phyloP scores from a whole-genome alignment of 768 basidiomycete genomes.

The Filobasidium floriforme region DNA sequence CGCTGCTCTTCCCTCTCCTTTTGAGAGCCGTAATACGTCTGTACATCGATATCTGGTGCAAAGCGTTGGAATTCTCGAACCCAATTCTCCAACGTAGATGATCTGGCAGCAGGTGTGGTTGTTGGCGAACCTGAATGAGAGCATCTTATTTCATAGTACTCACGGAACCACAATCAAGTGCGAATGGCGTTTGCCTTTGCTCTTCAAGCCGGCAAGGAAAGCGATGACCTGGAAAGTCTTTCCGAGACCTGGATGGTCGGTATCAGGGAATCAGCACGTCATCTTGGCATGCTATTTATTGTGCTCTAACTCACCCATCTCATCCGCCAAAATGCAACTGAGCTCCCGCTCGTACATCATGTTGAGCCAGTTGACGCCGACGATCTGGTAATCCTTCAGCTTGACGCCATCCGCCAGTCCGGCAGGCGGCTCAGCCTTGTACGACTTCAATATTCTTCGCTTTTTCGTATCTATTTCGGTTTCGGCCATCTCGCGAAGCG shows the following conservation, averaged over 20 bases:
- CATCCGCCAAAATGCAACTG: constrained; percentile 95
- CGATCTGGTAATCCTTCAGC: constrained; percentile 92
- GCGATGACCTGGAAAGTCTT: constrained; percentile 99
- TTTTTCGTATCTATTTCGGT: constrained; percentile 37
- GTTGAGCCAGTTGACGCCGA: constrained; percentile 97
- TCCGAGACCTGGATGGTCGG: constrained; percentile 63
- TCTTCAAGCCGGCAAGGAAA: constrained; percentile 82
- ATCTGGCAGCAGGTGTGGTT: constrained; percentile 49
- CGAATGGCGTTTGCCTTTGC: constrained; percentile 68
- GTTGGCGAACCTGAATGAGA: constrained; percentile 9
- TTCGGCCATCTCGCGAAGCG: constrained; percentile 38
- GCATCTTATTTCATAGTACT: constrained; percentile 43
- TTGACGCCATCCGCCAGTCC: constrained; percentile 59
- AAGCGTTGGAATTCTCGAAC: constrained; percentile 90
- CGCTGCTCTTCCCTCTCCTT: constrained; percentile 55
- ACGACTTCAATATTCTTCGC: constrained; percentile 49
- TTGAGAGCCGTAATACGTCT: constrained; percentile 90
- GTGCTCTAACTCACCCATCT: constrained; percentile 70
- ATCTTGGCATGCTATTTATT: neutral
- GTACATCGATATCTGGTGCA: constrained; percentile 72
- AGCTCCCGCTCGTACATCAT: constrained; percentile 69
- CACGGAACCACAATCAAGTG: constrained; percentile 94
- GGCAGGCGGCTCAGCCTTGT: constrained; percentile 67
- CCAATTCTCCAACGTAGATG: constrained; percentile 98
- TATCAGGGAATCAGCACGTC: neutral